These are phyloP conservation scores for Pseudogymnoascus pannorum DNA, from an alignment of 2,329 filamentous ascomycete genomes.

Conservation along the genomic window DNA sequence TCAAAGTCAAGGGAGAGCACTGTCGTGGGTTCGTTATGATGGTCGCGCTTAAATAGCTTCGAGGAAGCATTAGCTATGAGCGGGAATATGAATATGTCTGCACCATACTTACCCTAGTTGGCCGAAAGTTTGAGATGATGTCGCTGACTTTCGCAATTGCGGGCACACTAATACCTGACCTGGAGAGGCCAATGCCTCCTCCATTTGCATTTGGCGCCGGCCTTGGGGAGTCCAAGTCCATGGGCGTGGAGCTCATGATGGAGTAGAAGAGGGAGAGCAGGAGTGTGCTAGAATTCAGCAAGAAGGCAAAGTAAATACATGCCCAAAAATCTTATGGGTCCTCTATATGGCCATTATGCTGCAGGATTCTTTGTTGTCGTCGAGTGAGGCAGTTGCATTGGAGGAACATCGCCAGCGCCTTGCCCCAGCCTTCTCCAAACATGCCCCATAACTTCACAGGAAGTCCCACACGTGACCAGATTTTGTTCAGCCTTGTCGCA, in stretches of 20 bases:
- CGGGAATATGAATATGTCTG: conserved; percentile 12
- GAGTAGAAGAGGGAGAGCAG: not conserved
- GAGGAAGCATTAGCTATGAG: not conserved
- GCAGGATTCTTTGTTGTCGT: not conserved
- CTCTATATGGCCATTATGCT: not conserved
- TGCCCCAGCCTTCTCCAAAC: conserved; percentile 3
- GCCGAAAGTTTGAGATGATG: conserved; percentile 68
- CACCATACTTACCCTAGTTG: conserved; percentile 58
- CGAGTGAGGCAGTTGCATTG: not conserved
- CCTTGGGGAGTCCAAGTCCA: conserved; percentile 27
- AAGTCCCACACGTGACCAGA: not conserved
- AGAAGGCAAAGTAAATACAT: not conserved
- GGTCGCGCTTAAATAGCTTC: conserved; percentile 45
- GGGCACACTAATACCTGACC: conserved; percentile 17
- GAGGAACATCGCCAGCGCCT: not conserved
- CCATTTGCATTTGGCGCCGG: conserved; percentile 13
- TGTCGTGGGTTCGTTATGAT: conserved; percentile 39
- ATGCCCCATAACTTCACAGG: not conserved
- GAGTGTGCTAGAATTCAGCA: not conserved
- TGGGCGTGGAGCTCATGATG: conserved; percentile 23
- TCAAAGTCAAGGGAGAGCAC: conserved; percentile 94
- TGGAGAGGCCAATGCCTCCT: conserved; percentile 17
- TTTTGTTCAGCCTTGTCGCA: conserved; percentile 4
- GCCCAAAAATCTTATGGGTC: not conserved
- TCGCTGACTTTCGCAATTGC: conserved; percentile 63